Evolutionary conservation across 2,329 filamentous ascomycete species (phyloP).

Genomic region (Pseudogymnoascus pannorum): DNA sequence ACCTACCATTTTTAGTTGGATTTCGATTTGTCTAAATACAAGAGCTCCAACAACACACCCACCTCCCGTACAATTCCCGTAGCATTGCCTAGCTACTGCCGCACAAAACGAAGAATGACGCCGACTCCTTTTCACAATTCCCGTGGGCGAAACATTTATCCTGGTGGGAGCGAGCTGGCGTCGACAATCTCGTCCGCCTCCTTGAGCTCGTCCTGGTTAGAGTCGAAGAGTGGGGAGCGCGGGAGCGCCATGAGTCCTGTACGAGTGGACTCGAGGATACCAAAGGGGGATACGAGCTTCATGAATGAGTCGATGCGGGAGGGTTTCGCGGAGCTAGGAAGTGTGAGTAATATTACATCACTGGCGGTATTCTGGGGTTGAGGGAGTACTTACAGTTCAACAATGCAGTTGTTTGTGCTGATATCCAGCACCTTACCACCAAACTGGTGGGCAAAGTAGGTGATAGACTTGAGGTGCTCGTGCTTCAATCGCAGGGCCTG

Average conservation of each 20-base stretch:
- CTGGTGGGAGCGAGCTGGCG: conserved; percentile 85
- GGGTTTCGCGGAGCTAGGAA: conserved; percentile 75
- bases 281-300: conserved; percentile 89
- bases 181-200: conserved; percentile 94
- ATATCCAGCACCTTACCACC: conserved; percentile 97
- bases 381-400: conserved; percentile 69
- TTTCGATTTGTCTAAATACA: conserved; percentile 3
- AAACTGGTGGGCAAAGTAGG: conserved; percentile 94
- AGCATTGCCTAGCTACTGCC: conserved; percentile 2
- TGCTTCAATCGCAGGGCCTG: conserved; percentile 95
- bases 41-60: conserved; percentile 1
- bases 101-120: conserved; percentile 9
- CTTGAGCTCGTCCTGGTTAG: conserved; percentile 65
- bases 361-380: not conserved
- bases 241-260: conserved; percentile 97
- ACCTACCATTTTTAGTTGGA: not conserved
- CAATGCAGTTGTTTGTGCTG: conserved; percentile 96
- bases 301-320: conserved; percentile 93
- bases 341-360: conserved; percentile 20
- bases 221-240: conserved; percentile 76
- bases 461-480: conserved; percentile 93
- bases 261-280: conserved; percentile 90
- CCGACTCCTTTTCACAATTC: conserved; percentile 7
- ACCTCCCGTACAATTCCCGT: conserved; percentile 1
- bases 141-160: conserved; percentile 43